A percentile compares a stretch with the other conserved stretches of the same genome.
phyloP scores from a whole-genome alignment of 2,329 filamentous ascomycete species.

The Ophiosphaerella korrae region DNA sequence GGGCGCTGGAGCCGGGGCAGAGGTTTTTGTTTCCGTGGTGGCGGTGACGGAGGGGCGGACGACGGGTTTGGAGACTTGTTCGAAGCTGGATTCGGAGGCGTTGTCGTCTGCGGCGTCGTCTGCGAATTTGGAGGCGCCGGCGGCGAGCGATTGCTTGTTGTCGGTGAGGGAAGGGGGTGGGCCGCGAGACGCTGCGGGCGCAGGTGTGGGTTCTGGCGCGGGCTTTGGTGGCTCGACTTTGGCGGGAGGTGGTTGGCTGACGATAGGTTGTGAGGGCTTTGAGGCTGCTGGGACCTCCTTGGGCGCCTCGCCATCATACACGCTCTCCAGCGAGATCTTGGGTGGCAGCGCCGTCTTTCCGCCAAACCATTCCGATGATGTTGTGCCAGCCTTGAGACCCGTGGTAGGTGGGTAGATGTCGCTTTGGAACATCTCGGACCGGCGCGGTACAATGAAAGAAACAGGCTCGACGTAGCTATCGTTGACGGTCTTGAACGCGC shows the following conservation, averaged over 20 bases:
- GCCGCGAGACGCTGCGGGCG: slow-evolving; percentile 52
- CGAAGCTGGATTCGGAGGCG: slow-evolving; percentile 79
- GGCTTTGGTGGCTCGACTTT: slow-evolving; percentile 61
- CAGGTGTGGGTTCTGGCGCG: slow-evolving; percentile 54
- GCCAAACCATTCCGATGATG: slow-evolving; percentile 79
- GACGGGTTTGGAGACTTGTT: slow-evolving; percentile 78
- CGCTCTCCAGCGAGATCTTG: slow-evolving; percentile 90
- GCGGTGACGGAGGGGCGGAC: slow-evolving; percentile 59
- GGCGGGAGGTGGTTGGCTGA: slow-evolving; percentile 47
- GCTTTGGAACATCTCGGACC: slow-evolving; percentile 93
- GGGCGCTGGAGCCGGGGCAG: slow-evolving; percentile 17
- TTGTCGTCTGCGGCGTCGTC: slow-evolving; percentile 69
- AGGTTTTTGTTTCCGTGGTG: slow-evolving; percentile 46
- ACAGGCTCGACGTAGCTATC: slow-evolving; percentile 94
- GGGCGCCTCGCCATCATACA: slow-evolving; percentile 84
- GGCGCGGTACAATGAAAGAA: slow-evolving; percentile 93
- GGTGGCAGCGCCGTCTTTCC: slow-evolving; percentile 84
- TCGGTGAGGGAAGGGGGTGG: slow-evolving; percentile 76
- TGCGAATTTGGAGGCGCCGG: slow-evolving; percentile 83
- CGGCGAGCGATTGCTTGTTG: slow-evolving; percentile 84
- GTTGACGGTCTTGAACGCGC: slow-evolving; percentile 96
- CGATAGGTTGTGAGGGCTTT: slow-evolving; percentile 58
- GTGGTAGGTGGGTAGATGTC: slow-evolving; percentile 92
- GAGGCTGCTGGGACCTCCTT: slow-evolving; percentile 76
- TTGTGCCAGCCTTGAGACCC: slow-evolving; percentile 80